These are phyloP conservation scores for Jackrogersella minutella DNA, from an alignment of 495 filamentous ascomycete genomes.

Conservation along the genomic window DNA sequence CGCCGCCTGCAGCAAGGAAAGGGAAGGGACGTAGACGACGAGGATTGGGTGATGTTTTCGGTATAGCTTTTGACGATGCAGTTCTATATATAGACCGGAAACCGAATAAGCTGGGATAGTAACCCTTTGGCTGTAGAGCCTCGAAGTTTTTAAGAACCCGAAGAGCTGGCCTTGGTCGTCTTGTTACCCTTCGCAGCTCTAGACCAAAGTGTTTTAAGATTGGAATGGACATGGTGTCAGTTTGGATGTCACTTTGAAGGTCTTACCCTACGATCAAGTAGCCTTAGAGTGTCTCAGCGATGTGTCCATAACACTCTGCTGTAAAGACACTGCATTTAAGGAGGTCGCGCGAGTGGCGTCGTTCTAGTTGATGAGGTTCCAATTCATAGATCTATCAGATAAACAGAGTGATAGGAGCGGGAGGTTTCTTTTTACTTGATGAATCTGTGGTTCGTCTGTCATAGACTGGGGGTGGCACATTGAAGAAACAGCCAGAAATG, in stretches of 20 bases:
- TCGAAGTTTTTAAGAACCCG: slow-evolving; percentile 4
- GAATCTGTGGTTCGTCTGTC: neutral
- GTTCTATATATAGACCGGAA: slow-evolving; percentile 17
- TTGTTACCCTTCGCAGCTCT: slow-evolving; percentile 11
- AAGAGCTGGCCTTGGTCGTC: slow-evolving; percentile 6
- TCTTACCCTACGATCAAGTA: slow-evolving; percentile 1
- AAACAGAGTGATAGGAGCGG: too few species aligned
- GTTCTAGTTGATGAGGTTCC: neutral
- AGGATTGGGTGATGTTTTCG: slow-evolving; percentile 8
- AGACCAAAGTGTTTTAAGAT: slow-evolving; percentile 18
- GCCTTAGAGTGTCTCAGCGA: neutral
- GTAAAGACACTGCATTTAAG: neutral
- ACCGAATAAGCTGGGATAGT: neutral
- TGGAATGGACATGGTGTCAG: slow-evolving; percentile 29
- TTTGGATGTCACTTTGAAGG: neutral
- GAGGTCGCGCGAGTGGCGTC: neutral
- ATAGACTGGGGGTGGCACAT: neutral
- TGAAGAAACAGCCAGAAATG: neutral
- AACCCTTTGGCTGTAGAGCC: neutral
- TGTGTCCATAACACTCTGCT: slow-evolving; percentile 24
- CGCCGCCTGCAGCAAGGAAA: slow-evolving; percentile 38
- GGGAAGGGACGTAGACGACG: slow-evolving; percentile 35
- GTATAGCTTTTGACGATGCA: slow-evolving; percentile 14
- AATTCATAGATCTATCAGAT: too few species aligned
- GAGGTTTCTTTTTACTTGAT: too few species aligned